phyloP scores from a whole-genome alignment of 108 stramenopile genomes.

The Cyclotella cryptica region DNA sequence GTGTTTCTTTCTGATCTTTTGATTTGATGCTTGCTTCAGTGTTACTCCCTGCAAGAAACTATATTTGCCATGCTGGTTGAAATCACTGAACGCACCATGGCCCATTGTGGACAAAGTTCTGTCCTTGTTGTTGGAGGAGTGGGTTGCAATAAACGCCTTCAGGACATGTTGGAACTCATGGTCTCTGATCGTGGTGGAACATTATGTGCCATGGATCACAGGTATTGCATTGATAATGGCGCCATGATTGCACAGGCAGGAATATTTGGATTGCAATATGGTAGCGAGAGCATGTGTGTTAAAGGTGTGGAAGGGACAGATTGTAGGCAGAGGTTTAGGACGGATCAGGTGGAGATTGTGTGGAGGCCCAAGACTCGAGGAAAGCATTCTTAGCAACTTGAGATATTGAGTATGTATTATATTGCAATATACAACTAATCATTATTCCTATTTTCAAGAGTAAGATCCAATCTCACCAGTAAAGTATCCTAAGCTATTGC shows the following conservation, averaged over 20 bases:
- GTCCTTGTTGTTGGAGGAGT: conserved; percentile 99
- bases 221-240: conserved; percentile 99
- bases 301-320: conserved; percentile 80
- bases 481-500: background rate
- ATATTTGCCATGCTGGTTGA: conserved; percentile 99
- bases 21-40: conserved; percentile 16
- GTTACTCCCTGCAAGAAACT: conserved; percentile 98
- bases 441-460: background rate
- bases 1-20: too few relatives aligned
- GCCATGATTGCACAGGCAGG: conserved; percentile 99
- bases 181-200: conserved; percentile 89
- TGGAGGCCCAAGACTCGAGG: conserved; percentile 79
- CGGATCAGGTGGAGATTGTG: conserved; percentile 90
- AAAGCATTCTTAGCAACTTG: conserved; percentile 30
- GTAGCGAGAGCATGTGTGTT: conserved; percentile 63
- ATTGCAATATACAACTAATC: background rate
- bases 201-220: conserved; percentile 96
- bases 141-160: conserved; percentile 97
- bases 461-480: background rate
- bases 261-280: conserved; percentile 94
- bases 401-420: background rate
- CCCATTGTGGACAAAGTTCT: conserved; percentile 89
- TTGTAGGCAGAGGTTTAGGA: conserved; percentile 95
- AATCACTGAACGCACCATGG: conserved; percentile 99
- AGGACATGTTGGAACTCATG: conserved; percentile 98